Evolutionary conservation across 768 basidiomycete genomes (phyloP).

Genomic region (Mycena pura): DNA sequence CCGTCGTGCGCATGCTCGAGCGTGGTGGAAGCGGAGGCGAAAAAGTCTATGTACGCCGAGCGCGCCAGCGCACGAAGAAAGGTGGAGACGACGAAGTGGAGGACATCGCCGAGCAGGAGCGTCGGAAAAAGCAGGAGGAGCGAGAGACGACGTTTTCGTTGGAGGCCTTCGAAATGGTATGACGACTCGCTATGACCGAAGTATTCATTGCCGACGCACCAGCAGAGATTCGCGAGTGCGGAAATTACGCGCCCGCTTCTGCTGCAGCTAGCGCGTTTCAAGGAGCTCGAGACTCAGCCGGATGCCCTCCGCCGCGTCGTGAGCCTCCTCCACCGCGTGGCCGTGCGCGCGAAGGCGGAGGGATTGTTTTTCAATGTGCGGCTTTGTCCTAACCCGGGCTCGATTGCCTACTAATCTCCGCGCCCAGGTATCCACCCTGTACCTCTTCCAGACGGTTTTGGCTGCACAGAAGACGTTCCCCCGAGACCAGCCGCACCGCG

Average conservation of each 20-base stretch:
- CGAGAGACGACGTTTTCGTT: slow-evolving; percentile 92
- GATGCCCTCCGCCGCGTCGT: slow-evolving; percentile 93
- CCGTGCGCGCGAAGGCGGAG: slow-evolving; percentile 89
- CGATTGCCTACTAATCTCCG: slow-evolving; percentile 15
- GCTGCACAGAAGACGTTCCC: slow-evolving; percentile 83
- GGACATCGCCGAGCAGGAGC: slow-evolving; percentile 74
- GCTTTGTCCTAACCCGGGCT: not conserved
- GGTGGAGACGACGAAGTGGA: slow-evolving; percentile 59
- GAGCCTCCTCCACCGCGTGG: slow-evolving; percentile 88
- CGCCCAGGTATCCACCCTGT: slow-evolving; percentile 83
- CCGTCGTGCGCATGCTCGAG: slow-evolving; percentile 89
- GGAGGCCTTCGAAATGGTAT: slow-evolving; percentile 88
- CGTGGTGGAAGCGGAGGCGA: slow-evolving; percentile 79
- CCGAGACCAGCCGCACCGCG: slow-evolving; percentile 78
- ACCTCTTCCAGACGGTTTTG: slow-evolving; percentile 87
- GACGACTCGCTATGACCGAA: slow-evolving; percentile 23
- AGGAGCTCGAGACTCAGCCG: slow-evolving; percentile 69
- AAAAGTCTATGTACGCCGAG: slow-evolving; percentile 78
- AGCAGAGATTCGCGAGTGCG: slow-evolving; percentile 87
- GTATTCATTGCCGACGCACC: slow-evolving; percentile 10
- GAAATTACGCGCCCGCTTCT: slow-evolving; percentile 87
- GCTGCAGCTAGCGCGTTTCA: slow-evolving; percentile 82
- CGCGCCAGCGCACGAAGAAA: slow-evolving; percentile 55
- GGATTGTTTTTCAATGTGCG: slow-evolving; percentile 93
- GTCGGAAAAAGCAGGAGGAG: slow-evolving; percentile 65